phyloP scores from a whole-genome alignment of 148 eudicot species.

The Nyssa sinensis region DNA sequence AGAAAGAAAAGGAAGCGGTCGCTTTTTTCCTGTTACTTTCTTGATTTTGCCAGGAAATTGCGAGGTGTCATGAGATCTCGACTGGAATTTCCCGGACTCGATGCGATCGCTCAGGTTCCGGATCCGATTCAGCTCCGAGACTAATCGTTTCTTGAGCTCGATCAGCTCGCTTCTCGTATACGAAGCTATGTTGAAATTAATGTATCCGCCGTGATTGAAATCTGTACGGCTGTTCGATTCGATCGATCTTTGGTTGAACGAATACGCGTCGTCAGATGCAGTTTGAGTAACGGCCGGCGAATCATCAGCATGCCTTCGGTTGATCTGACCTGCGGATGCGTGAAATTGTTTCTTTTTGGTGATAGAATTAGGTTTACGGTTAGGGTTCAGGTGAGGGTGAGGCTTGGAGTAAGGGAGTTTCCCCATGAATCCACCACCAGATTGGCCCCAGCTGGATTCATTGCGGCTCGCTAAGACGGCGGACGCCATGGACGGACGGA shows the following conservation, averaged over 20 bases:
- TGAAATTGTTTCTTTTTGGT: constrained; percentile 37
- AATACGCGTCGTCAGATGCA: constrained; percentile 46
- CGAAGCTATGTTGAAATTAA: constrained; percentile 29
- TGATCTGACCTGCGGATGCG: neutral
- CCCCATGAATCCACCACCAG: constrained; percentile 41
- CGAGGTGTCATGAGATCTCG: constrained; percentile 7
- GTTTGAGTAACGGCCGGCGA: constrained; percentile 29
- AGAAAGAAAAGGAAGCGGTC: constrained; percentile 25
- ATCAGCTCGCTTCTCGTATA: constrained; percentile 27
- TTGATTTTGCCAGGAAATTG: constrained; percentile 25
- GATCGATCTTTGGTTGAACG: constrained; percentile 36
- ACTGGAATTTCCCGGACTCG: constrained; percentile 32
- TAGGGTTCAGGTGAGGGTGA: constrained; percentile 36
- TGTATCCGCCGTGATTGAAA: constrained; percentile 29
- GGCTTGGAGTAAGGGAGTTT: constrained; percentile 26
- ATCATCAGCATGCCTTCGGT: constrained; percentile 20
- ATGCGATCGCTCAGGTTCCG: constrained; percentile 37
- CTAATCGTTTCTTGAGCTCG: constrained; percentile 35
- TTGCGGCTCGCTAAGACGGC: constrained; percentile 42
- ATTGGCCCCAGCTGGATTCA: constrained; percentile 41
- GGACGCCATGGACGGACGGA: constrained; percentile 38
- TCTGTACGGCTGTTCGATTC: constrained; percentile 12
- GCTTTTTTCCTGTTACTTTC: constrained; percentile 33
- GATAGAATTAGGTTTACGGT: constrained; percentile 39
- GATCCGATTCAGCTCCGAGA: constrained; percentile 40